Conservation (phyloP, 306 rosid genomes). For the Castanospermum australe region DNA sequence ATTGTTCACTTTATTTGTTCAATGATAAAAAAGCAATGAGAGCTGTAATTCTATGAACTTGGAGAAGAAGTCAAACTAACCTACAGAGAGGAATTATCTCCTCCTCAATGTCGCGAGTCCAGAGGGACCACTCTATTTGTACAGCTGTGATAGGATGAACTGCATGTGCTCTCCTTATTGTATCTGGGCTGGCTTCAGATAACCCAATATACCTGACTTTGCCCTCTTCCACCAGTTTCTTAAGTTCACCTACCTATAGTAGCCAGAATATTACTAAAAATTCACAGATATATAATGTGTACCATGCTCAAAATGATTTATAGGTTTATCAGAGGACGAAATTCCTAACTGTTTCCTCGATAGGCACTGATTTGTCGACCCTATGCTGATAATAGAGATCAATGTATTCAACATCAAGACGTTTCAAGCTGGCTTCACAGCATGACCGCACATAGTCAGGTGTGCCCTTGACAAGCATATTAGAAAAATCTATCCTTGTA, state of each 20-base stretch:
- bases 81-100: constrained; percentile 74
- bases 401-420: constrained; percentile 51
- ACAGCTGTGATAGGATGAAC: constrained; percentile 79
- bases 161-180: constrained; percentile 82
- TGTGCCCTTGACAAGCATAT: constrained; percentile 39
- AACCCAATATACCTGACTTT: constrained; percentile 68
- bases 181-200: constrained; percentile 78
- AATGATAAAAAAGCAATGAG: background rate
- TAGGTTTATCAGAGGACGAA: background rate
- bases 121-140: constrained; percentile 82
- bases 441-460: constrained; percentile 55
- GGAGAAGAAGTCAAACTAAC: constrained; percentile 31
- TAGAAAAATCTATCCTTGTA: background rate
- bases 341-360: constrained; percentile 52
- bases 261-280: background rate
- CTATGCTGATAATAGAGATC: constrained; percentile 69
- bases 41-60: background rate
- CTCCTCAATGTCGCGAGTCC: constrained; percentile 78
- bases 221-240: constrained; percentile 81
- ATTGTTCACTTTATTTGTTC: too few species aligned
- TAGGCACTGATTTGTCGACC: constrained; percentile 33
- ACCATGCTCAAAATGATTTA: background rate
- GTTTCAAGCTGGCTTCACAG: constrained; percentile 65
- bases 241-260: constrained; percentile 65
- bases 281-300: background rate